Base-by-base conservation (phyloP, 345 rosid genomes). In the Heritiera littoralis region DNA sequence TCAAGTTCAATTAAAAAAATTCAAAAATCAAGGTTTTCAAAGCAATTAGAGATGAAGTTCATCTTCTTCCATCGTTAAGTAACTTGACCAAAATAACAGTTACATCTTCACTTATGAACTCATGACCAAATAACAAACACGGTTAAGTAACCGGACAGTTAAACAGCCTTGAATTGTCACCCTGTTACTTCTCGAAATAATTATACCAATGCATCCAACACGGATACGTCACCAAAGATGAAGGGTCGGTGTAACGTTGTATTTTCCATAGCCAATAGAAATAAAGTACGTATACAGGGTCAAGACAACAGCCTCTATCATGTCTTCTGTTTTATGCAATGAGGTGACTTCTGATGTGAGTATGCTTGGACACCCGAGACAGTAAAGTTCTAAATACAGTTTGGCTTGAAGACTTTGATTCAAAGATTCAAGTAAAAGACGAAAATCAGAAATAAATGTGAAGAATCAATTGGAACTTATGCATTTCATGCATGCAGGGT, bases 401-500 rank as follows among this genome's bases (percentile, higher is more conserved):
- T 70, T 49, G 58, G 3, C 12, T 7, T 30, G 59, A 71, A 56
- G 52, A 23, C 67, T 75, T 75, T 11, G 77, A 56, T 43, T 23
- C 63, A 32, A 56, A 35, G 17, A 18, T 54, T 32, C 30, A n/a
- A 41, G 77, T n/a, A 75, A 75, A 43, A 23, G 77, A 59, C 66
- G 77, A 75, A 75, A 41, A 74, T 43, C 14, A 0, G 49, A 71
- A 71, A 51, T 71, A 59, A 75, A 59, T 75, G 55, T 75, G 54
- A 43, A 75, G 67, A 13, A 20, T 13, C 20, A 52, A 56, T n/a
- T 41, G n/a, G 66, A 74, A 72, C n/a, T 9, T 35, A 17, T 43
- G 64, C 76, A 72, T 72, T 35, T 14, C 46, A 74, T 59, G 55
- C 41, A 74, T 58, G 77, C 67, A 74, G 51, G 77, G 77, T 75